phyloP scores from a whole-genome alignment of 805 yeast genomes.

The Candida tallmaniae region DNA sequence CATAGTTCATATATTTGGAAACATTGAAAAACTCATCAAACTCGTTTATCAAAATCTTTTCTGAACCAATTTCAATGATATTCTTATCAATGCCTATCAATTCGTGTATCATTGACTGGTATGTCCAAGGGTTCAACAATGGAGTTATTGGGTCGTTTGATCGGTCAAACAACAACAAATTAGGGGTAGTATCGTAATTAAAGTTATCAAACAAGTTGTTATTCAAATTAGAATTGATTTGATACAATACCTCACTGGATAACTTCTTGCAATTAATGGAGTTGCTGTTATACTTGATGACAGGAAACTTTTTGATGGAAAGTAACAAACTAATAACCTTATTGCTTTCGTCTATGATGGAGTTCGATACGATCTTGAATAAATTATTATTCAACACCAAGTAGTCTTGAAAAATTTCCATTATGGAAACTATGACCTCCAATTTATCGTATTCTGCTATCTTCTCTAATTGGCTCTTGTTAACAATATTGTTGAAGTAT shows the following conservation, averaged over 20 bases:
- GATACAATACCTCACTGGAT: conserved; percentile 60
- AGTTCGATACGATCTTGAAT: conserved; percentile 29
- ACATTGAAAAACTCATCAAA: conserved; percentile 73
- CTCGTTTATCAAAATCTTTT: conserved; percentile 47
- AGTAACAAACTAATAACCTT: conserved; percentile 54
- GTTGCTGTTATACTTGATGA: conserved; percentile 70
- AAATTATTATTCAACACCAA: conserved; percentile 67
- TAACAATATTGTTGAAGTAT: conserved; percentile 70
- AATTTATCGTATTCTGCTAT: conserved; percentile 87
- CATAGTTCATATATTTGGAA: conserved; percentile 86
- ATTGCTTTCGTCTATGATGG: conserved; percentile 30
- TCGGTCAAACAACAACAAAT: conserved; percentile 74
- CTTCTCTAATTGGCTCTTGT: conserved; percentile 75
- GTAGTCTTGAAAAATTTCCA: conserved; percentile 84
- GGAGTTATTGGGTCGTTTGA: conserved; percentile 93
- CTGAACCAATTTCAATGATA: conserved; percentile 61
- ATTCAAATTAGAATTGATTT: conserved; percentile 50
- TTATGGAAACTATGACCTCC: conserved; percentile 71
- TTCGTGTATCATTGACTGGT: conserved; percentile 96
- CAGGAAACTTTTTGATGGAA: conserved; percentile 73
- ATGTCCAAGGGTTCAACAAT: conserved; percentile 92
- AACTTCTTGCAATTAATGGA: conserved; percentile 61
- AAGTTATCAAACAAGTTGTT: conserved; percentile 61
- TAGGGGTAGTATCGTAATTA: conserved; percentile 68
- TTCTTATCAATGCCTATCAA: conserved; percentile 78